Percentiles rank a stretch among this genome's conserved stretches.
phyloP scores from a whole-genome alignment of 139 green algal species.

The Zygnema cylindricum region DNA sequence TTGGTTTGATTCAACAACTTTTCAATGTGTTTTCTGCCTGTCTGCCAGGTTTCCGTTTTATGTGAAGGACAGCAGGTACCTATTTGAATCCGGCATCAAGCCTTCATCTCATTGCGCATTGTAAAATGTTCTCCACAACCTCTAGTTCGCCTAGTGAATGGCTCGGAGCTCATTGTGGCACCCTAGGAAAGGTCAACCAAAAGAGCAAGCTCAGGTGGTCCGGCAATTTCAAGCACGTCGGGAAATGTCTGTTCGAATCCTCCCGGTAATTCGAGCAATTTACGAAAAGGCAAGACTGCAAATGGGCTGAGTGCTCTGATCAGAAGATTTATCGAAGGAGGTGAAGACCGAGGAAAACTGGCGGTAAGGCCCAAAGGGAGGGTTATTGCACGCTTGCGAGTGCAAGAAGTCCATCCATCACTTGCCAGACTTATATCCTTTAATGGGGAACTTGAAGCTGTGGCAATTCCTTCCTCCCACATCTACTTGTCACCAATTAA shows the following conservation, averaged over 20 bases:
- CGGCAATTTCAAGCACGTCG: not conserved
- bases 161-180: slow-evolving; percentile 77
- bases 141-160: slow-evolving; percentile 70
- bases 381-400: slow-evolving; percentile 3
- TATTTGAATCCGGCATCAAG: slow-evolving; percentile 69
- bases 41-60: slow-evolving; percentile 75
- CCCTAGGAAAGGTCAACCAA: slow-evolving; percentile 65
- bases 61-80: slow-evolving; percentile 70
- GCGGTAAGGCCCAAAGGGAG: not conserved
- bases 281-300: not conserved
- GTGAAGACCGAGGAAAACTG: not conserved
- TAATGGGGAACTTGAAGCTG: not conserved
- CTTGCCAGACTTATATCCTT: not conserved
- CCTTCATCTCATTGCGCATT: slow-evolving; percentile 21
- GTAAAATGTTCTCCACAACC: slow-evolving; percentile 13
- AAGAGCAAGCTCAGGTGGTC: not conserved
- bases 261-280: not conserved
- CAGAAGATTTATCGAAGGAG: not conserved
- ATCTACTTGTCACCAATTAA: not conserved
- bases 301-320: not conserved
- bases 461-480: not conserved
- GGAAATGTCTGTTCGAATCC: not conserved
- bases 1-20: no score
- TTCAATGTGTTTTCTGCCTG: not conserved
- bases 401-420: not conserved